Base-by-base conservation (phyloP, 345 rosid genomes). In the Gossypium arboreum region DNA sequence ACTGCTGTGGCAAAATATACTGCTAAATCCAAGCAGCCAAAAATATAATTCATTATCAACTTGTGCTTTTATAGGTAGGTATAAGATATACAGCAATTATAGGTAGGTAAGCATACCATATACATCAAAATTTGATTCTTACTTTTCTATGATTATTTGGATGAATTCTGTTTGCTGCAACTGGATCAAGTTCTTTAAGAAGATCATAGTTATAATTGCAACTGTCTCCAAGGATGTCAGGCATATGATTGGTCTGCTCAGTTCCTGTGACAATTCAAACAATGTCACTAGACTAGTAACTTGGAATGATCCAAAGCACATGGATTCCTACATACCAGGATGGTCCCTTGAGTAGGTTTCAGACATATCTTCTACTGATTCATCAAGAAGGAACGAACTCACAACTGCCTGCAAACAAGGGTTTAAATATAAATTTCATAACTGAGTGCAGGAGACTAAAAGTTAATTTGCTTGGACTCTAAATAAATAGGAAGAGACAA, bases 71-170 rank as follows among this genome's bases (percentile, higher is more conserved):
- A 54, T 50, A 34, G 7, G 39, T 18, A 5, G 47, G 29, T 29
- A 29, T 22, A 22, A 59, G 52, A 59, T 15, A 45, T 48, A 39
- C 20, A 22, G 4, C 39, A 24, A 24, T 18, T 34, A 34, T 34
- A 34, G 7, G 41, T 34, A 5, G 41, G 41, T 34, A 34, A 34
- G 50, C 47, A 11, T 18, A 74, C 12, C 50, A 51, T 13, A 39
- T 18, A 62, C 41, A 68, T n/a, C 17, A 65, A 68, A 44, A 29
- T 3, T 0, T 9, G 60, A 66, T 61, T 47, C 55, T 82, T 29
- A 95, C 99, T 75, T 93, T 95, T 88, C 99, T 86, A 44, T 74
- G 81, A 77, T 95, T 90, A 83, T 95, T 93, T 12, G 98, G 98
- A 77, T 93, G 99, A 71, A 95, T 81, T 84, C 97, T 87, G 81